phyloP scores from a whole-genome alignment of 1,139 yeast genomes.

The Saccharomycopsis hybrid region DNA sequence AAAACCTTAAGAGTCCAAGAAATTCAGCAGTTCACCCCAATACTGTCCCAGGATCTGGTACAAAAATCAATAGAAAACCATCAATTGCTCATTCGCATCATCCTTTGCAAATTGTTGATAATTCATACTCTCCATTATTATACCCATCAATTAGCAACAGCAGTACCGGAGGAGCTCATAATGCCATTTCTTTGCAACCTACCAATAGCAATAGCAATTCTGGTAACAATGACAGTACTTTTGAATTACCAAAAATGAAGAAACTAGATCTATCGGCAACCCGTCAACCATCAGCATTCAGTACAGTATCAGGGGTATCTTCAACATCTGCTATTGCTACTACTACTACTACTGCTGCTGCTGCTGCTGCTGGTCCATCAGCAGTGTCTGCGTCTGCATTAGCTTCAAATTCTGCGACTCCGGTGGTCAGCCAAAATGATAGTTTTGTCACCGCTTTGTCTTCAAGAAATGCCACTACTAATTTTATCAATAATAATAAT shows the following conservation, averaged over 20 bases:
- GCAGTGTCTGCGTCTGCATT: neutral
- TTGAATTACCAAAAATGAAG: neutral
- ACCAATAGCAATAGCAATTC: neutral
- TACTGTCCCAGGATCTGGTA: neutral
- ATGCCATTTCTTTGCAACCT: neutral
- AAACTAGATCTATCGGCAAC: neutral
- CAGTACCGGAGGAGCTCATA: neutral
- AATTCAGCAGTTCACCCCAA: neutral
- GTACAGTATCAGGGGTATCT: neutral
- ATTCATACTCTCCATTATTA: no score
- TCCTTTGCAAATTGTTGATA: neutral
- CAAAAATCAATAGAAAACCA: neutral
- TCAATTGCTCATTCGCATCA: slow-evolving; percentile 1
- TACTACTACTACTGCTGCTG: neutral
- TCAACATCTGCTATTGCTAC: neutral
- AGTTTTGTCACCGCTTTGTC: neutral
- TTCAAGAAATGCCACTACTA: neutral
- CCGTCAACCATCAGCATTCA: neutral
- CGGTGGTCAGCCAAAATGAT: no score
- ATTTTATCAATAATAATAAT: no score
- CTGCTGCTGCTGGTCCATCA: neutral
- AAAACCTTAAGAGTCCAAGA: no score
- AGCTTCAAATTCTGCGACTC: neutral
- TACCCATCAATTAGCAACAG: neutral
- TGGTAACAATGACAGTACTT: neutral